A percentile compares a stretch with the other conserved stretches of the same genome.
phyloP scores from a whole-genome alignment of 2,329 filamentous ascomycete species.

The Arachnopeziza araneosa region DNA sequence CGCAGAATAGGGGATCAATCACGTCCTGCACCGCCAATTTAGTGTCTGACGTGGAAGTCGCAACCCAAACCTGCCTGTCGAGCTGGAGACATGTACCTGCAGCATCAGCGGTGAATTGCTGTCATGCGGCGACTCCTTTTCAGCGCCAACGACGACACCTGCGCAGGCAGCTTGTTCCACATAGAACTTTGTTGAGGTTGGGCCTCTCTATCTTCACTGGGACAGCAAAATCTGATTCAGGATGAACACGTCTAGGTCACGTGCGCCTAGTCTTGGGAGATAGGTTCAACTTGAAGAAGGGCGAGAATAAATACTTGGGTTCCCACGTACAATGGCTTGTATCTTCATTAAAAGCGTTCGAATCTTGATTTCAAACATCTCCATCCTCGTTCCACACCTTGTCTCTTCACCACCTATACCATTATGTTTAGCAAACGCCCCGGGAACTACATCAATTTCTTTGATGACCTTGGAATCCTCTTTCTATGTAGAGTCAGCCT shows the following conservation, averaged over 20 bases:
- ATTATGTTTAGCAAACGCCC: background rate
- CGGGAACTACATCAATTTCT: slow-evolving; percentile 16
- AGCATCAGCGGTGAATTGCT: too few species aligned
- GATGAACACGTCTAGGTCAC: background rate
- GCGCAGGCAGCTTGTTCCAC: background rate
- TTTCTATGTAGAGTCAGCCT: slow-evolving; percentile 8
- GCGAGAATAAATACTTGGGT: background rate
- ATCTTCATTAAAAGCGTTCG: background rate
- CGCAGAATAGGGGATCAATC: too few species aligned
- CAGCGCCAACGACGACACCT: background rate
- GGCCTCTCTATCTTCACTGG: background rate
- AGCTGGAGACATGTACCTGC: too few species aligned
- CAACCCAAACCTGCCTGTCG: background rate
- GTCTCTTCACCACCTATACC: background rate
- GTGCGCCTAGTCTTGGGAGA: background rate
- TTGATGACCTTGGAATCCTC: slow-evolving; percentile 24
- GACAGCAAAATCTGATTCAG: background rate
- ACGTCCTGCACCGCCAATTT: background rate
- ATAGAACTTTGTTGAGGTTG: background rate
- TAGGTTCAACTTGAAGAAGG: background rate
- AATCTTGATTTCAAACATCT: too few species aligned
- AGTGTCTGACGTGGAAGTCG: background rate
- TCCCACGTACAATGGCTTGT: background rate
- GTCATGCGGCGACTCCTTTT: background rate
- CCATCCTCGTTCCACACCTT: too few species aligned